Conservation (phyloP, 2,329 filamentous ascomycete genomes). For the Sclerotinia trifoliorum region DNA sequence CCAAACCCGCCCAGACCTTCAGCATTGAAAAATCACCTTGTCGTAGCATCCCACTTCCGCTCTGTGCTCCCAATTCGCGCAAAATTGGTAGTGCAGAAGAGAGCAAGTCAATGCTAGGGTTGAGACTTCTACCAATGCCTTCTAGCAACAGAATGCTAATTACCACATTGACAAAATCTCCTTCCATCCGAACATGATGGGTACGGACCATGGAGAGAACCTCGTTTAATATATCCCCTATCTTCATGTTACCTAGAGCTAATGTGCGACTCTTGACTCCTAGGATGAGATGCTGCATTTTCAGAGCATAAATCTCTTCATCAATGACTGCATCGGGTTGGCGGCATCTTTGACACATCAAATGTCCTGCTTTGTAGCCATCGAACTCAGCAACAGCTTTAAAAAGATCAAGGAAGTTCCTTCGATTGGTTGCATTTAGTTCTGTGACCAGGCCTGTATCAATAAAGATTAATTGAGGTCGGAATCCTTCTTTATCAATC, state of each 20-base stretch:
- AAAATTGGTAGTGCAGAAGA: conserved; percentile 85
- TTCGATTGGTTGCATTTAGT: conserved; percentile 79
- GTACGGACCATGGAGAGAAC: conserved; percentile 87
- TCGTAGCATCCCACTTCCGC: conserved; percentile 67
- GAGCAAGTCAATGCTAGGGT: conserved; percentile 85
- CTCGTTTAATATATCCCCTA: conserved; percentile 89
- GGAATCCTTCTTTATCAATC: conserved; percentile 83
- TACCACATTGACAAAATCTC: conserved; percentile 97
- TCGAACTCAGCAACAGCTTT: conserved; percentile 95
- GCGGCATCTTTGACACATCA: conserved; percentile 95
- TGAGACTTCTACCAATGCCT: conserved; percentile 83
- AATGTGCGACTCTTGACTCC: conserved; percentile 88
- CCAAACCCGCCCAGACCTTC: conserved; percentile 85
- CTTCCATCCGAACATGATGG: conserved; percentile 92
- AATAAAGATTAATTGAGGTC: conserved; percentile 94
- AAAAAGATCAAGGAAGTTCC: conserved; percentile 94
- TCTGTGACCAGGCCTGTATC: conserved; percentile 95
- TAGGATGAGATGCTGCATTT: conserved; percentile 95
- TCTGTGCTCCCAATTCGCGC: conserved; percentile 78
- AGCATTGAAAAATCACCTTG: conserved; percentile 80
- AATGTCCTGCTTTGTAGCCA: conserved; percentile 87
- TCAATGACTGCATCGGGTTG: conserved; percentile 90
- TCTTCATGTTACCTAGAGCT: conserved; percentile 89
- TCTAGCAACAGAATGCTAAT: conserved; percentile 91
- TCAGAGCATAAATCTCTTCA: conserved; percentile 84